Evolutionary conservation across 768 basidiomycete genomes (phyloP).

Genomic region (Tulasnella sp.): DNA sequence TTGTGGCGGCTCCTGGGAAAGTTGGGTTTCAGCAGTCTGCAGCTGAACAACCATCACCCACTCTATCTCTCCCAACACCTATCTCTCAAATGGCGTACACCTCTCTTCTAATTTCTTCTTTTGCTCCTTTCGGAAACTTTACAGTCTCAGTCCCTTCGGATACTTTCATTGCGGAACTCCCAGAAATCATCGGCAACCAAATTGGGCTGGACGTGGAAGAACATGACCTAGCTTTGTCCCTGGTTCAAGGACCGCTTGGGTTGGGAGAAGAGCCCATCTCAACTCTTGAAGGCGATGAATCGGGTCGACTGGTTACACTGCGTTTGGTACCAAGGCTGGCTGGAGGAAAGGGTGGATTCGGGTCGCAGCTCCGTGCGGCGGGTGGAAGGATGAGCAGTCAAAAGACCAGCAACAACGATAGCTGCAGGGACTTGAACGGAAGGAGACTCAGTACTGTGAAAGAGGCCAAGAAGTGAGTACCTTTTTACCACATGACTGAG

Average conservation of each 20-base stretch:
- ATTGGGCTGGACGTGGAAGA: conserved; percentile 42
- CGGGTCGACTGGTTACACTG: conserved; percentile 46
- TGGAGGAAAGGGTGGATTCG: conserved; percentile 97
- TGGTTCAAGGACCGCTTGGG: conserved; percentile 33
- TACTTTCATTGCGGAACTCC: conserved; percentile 38
- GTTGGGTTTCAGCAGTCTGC: background rate
- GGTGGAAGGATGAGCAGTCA: conserved; percentile 97
- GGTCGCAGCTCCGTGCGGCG: conserved; percentile 90
- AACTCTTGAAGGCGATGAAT: conserved; percentile 30
- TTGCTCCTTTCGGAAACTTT: conserved; percentile 53
- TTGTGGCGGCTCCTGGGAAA: background rate
- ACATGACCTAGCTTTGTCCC: conserved; percentile 38
- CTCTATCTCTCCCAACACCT: background rate
- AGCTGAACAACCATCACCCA: background rate
- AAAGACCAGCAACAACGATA: conserved; percentile 92
- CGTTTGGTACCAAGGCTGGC: conserved; percentile 64
- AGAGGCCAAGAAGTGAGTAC: conserved; percentile 81
- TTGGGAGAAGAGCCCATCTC: conserved; percentile 33
- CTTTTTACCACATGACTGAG: background rate
- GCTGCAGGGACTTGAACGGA: conserved; percentile 86
- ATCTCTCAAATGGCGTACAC: background rate
- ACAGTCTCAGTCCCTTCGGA: conserved; percentile 40
- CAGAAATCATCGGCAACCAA: conserved; percentile 39
- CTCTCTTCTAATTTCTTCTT: conserved; percentile 47
- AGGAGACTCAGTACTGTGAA: conserved; percentile 88